Percentiles rank a stretch among this genome's conserved stretches.
phyloP scores from a whole-genome alignment of 805 yeast species.

The Blastobotrys americana region DNA sequence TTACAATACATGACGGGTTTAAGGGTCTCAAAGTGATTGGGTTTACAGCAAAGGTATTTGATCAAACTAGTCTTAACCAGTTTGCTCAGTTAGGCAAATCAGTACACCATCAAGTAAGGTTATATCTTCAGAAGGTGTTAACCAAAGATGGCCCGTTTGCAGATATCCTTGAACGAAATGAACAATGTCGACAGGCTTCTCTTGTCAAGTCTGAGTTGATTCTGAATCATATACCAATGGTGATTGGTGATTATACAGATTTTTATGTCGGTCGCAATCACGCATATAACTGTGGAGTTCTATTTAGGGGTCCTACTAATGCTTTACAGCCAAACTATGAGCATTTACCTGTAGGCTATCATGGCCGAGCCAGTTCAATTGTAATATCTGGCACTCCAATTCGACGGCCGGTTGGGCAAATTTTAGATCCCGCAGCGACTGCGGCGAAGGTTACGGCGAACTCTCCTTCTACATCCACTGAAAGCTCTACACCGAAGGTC shows the following conservation, averaged over 20 bases:
- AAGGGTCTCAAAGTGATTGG: neutral
- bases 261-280: slow-evolving; percentile 23
- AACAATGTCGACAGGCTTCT: slow-evolving; percentile 7
- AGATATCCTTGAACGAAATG: slow-evolving; percentile 15
- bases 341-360: slow-evolving; percentile 25
- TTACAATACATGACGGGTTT: slow-evolving; percentile 13
- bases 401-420: slow-evolving; percentile 22
- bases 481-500: slow-evolving; percentile 3
- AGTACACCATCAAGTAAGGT: slow-evolving; percentile 11
- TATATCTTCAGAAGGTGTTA: slow-evolving; percentile 14
- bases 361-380: slow-evolving; percentile 23
- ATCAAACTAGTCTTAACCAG: slow-evolving; percentile 13
- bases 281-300: slow-evolving; percentile 21
- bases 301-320: slow-evolving; percentile 21
- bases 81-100: slow-evolving; percentile 19
- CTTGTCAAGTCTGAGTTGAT: slow-evolving; percentile 5
- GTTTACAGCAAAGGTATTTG: slow-evolving; percentile 10
- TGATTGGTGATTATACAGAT: slow-evolving; percentile 25
- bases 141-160: slow-evolving; percentile 12
- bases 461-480: neutral
- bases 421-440: slow-evolving; percentile 14
- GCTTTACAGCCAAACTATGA: slow-evolving; percentile 23
- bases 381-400: slow-evolving; percentile 23
- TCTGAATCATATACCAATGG: slow-evolving; percentile 17
- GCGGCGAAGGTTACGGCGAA: too few relatives aligned